Conservation (phyloP, 768 basidiomycete genomes). For the Pleurotus citrinopileatus region DNA sequence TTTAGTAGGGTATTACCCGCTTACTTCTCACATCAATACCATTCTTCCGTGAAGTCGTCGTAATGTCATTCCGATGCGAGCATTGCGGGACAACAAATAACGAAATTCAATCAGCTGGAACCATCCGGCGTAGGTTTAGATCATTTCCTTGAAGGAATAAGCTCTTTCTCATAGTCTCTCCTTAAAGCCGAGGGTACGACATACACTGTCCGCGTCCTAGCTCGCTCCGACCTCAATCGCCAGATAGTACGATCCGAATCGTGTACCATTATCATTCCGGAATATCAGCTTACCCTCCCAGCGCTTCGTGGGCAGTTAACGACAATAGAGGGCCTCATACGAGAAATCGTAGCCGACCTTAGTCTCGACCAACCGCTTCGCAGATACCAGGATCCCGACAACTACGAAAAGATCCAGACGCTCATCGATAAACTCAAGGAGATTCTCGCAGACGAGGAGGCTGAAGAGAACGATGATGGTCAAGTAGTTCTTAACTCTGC, state of each 20-base stretch:
- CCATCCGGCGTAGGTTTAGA: slow-evolving; percentile 68
- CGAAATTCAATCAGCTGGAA: slow-evolving; percentile 89
- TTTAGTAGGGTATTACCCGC: slow-evolving; percentile 76
- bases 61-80: slow-evolving; percentile 96
- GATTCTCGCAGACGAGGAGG: slow-evolving; percentile 59
- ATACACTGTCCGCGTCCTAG: slow-evolving; percentile 78
- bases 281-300: slow-evolving; percentile 90
- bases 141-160: background rate
- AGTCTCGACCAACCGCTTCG: slow-evolving; percentile 81
- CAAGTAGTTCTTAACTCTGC: slow-evolving; percentile 25
- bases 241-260: slow-evolving; percentile 89
- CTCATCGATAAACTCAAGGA: slow-evolving; percentile 66
- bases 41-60: slow-evolving; percentile 91
- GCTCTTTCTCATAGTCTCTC: background rate
- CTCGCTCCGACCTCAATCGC: slow-evolving; percentile 79
- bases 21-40: slow-evolving; percentile 92
- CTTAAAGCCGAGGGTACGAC: slow-evolving; percentile 72
- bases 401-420: slow-evolving; percentile 69
- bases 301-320: slow-evolving; percentile 86
- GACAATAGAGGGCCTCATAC: slow-evolving; percentile 92
- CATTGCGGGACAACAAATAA: slow-evolving; percentile 90
- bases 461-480: slow-evolving; percentile 40
- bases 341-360: slow-evolving; percentile 80
- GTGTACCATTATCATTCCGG: slow-evolving; percentile 81
- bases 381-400: slow-evolving; percentile 69